Conservation (phyloP, 257 asterid genomes). For the Mentha longifolia region DNA sequence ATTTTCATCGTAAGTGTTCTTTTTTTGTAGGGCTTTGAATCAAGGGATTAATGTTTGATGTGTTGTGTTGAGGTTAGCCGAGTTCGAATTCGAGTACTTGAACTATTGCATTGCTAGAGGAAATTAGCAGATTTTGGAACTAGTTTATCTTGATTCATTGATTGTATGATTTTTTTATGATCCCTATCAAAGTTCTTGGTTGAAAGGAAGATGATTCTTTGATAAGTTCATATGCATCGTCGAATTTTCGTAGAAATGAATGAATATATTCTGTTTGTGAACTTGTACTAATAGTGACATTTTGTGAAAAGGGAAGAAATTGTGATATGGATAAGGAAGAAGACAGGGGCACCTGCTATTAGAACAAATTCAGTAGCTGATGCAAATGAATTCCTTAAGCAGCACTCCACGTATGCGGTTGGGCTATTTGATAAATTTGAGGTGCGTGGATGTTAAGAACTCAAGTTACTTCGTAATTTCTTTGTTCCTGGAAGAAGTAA, state of each 20-base stretch:
- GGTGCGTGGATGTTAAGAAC: conserved; percentile 49
- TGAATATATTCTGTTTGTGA: conserved; percentile 29
- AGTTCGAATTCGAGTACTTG: conserved; percentile 16
- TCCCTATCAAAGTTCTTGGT: background rate
- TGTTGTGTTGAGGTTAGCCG: background rate
- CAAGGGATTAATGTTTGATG: background rate
- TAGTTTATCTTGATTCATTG: conserved; percentile 3
- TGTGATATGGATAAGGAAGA: conserved; percentile 90
- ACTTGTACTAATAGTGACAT: conserved; percentile 20
- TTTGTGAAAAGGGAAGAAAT: conserved; percentile 77
- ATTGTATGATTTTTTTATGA: background rate
- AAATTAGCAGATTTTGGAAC: background rate
- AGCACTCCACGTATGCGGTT: conserved; percentile 67
- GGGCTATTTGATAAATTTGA: conserved; percentile 76
- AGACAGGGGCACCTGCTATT: conserved; percentile 79
- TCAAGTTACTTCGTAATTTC: background rate
- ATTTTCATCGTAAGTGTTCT: conserved; percentile 71
- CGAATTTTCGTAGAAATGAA: background rate
- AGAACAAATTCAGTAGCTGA: conserved; percentile 59
- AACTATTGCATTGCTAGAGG: conserved; percentile 20
- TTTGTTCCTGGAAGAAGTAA: background rate
- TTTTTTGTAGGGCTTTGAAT: background rate
- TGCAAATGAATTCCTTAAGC: conserved; percentile 71
- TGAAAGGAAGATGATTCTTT: background rate
- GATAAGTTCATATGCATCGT: conserved; percentile 10